A percentile compares a stretch with the other conserved stretches of the same genome.
These are phyloP conservation scores for Trypanosoma congolense DNA, from an alignment of 208 protist species.

Conservation along the genomic window DNA sequence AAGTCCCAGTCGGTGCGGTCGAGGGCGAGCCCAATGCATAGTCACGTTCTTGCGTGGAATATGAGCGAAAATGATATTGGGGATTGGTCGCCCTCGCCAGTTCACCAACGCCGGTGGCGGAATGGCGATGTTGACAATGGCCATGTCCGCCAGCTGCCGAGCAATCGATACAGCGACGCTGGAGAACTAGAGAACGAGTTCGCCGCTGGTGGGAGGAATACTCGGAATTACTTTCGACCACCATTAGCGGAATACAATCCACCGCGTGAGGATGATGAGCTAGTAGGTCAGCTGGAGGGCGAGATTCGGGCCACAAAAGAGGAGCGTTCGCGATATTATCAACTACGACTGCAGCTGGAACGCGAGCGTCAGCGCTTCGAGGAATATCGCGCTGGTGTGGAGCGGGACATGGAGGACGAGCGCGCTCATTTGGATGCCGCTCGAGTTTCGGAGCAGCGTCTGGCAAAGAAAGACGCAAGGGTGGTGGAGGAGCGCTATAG, in stretches of 20 bases:
- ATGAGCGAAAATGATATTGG: not conserved
- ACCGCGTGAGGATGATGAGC: conserved; percentile 45
- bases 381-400: conserved; percentile 36
- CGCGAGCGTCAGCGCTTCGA: conserved; percentile 79
- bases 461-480: conserved; percentile 58
- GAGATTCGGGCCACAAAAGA: conserved; percentile 72
- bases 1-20: conserved; percentile 4
- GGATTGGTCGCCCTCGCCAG: conserved; percentile 3
- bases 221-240: conserved; percentile 62
- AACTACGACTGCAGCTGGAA: conserved; percentile 58
- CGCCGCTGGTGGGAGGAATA: conserved; percentile 2
- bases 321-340: conserved; percentile 64
- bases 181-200: conserved; percentile 27
- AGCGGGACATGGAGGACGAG: conserved; percentile 73
- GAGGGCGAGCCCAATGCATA: conserved; percentile 1
- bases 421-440: conserved; percentile 36
- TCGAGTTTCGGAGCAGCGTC: conserved; percentile 41
- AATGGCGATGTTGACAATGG: conserved; percentile 10
- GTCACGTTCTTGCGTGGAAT: conserved; percentile 1
- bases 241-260: conserved; percentile 8
- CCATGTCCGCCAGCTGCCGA: not conserved
- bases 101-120: conserved; percentile 9
- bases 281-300: conserved; percentile 70
- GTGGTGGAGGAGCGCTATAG: conserved; percentile 70
- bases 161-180: conserved; percentile 27